Conservation (phyloP, 2,329 filamentous ascomycete species). For the Fusarium tjaetaba region DNA sequence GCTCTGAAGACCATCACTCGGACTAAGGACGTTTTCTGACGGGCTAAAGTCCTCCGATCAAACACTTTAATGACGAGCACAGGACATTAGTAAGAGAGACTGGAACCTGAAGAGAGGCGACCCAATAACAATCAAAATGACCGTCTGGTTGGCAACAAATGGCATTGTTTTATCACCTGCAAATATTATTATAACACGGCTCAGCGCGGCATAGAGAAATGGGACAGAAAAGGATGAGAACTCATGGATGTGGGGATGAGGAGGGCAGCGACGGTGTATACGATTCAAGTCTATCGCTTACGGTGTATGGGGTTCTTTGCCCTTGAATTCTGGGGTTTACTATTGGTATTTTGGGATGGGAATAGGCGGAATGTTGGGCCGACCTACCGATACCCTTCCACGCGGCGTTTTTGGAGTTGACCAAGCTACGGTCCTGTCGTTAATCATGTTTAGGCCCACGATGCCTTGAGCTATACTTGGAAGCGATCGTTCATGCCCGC, state of each 20-base stretch:
- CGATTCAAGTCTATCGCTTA: constrained; percentile 46
- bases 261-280: constrained; percentile 42
- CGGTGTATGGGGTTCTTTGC: constrained; percentile 34
- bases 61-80: constrained; percentile 12
- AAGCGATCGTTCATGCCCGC: constrained; percentile 35
- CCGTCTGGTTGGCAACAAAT: constrained; percentile 28
- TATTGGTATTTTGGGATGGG: constrained; percentile 35
- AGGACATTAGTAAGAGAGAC: neutral
- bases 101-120: constrained; percentile 9
- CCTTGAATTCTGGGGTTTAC: constrained; percentile 31
- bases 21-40: constrained; percentile 53
- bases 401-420: constrained; percentile 41
- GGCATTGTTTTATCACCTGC: constrained; percentile 34
- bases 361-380: constrained; percentile 35
- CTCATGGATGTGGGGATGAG: constrained; percentile 24
- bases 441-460: constrained; percentile 20
- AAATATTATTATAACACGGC: constrained; percentile 42
- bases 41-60: neutral
- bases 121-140: constrained; percentile 4
- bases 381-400: constrained; percentile 45
- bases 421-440: constrained; percentile 21
- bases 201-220: constrained; percentile 45
- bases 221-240: constrained; percentile 40
- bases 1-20: constrained; percentile 71
- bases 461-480: constrained; percentile 28